Evolutionary conservation across 2,329 filamentous ascomycete genomes (phyloP), one percentile per base, ranked within the genome.

Genomic region (Xylariaceae sp.): DNA sequence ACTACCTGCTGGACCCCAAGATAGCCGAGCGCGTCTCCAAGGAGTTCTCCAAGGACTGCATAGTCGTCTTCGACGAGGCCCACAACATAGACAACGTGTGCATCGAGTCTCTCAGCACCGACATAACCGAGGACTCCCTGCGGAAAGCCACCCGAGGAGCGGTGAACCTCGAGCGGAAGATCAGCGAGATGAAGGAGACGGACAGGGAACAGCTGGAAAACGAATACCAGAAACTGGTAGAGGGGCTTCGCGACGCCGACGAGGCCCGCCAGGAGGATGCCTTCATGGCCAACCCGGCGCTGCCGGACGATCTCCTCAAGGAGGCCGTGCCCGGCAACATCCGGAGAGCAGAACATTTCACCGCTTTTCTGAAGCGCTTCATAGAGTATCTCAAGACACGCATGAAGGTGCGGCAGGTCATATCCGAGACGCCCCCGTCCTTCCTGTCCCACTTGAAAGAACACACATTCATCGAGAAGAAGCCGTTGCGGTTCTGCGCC

Each of bases 41-140:
- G 61, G 92, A 98, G 56, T 77, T 98, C 9, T 96, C 92, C 0
- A 96, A 96, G 54, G 94, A 98, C 61, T 96, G 89, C 61, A 98
- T 98, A 36, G 87, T 98, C 14, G 92, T 98, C 3, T 98, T 98
- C 50, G 92, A 98, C 57, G 92, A 98, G 63, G 92, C 92, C 11
- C 92, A 98, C 68, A 98, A 98, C 58, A 98, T 98, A 53, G 92
- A 98, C 72, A 98, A 98, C 59, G 92, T 98, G 43, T 98, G 94
- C 61, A 98, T 98, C 51, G 92, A 98, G 59, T 90, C 92, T 2
- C 69, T 97, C 9, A 98, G 92, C 57, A 97, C 95, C 29, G 92
- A 98, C 55, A 78, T 98, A 41, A 97, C 90, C 0, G 89, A 98
- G 59, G 92, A 97, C 52, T 96, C 90, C 0, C 63, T 98, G 37